Evolutionary conservation across 139 green algal species (phyloP).

Genomic region (Picochlorum sp.): DNA sequence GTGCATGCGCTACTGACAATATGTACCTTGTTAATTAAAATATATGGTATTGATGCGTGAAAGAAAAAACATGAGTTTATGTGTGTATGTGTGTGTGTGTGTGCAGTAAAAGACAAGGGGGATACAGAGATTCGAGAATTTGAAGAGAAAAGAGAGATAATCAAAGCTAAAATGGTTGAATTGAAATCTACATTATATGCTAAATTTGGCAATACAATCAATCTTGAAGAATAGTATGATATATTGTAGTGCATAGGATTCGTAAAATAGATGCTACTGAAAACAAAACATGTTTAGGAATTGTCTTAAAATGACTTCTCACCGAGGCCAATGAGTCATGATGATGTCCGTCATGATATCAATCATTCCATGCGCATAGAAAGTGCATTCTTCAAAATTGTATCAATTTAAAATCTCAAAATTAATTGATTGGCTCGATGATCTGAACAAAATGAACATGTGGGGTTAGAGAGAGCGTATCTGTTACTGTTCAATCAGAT

Average conservation of each 20-base stretch:
- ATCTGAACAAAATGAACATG: no score
- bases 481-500: no score
- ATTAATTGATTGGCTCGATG: no score
- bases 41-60: no score
- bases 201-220: conserved; percentile 69
- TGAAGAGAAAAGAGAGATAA: conserved; percentile 29
- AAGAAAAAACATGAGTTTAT: not conserved
- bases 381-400: no score
- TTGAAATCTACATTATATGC: conserved; percentile 61
- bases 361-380: no score
- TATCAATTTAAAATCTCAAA: no score
- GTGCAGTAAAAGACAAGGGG: conserved; percentile 14
- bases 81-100: not conserved
- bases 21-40: not conserved
- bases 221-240: conserved; percentile 46
- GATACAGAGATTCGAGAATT: conserved; percentile 14
- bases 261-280: not conserved
- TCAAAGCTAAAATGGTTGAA: conserved; percentile 35
- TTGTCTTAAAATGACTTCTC: no score
- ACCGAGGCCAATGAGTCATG: no score
- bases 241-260: not conserved
- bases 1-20: not conserved
- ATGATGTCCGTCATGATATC: no score
- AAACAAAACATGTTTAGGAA: not conserved
- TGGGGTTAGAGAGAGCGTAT: no score